A percentile compares a stretch with the other conserved stretches of the same genome.
Conservation (phyloP, 1,139 yeast genomes). For the Pichia sp. region DNA sequence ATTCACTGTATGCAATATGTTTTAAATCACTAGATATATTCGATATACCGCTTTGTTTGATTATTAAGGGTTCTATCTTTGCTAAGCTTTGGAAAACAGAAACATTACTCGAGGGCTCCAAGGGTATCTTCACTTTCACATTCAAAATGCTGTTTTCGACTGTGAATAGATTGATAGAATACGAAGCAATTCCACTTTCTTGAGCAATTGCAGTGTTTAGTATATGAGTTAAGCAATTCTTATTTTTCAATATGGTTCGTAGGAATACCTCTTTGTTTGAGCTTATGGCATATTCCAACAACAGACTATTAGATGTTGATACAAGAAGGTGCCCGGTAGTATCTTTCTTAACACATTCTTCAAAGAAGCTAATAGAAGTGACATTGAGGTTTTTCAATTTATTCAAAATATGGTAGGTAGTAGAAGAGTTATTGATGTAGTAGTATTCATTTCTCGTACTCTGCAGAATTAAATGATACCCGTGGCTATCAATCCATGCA, state of each 20-base stretch:
- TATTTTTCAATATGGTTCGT: conserved; percentile 36
- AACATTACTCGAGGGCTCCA: conserved; percentile 7
- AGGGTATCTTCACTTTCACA: conserved; percentile 9
- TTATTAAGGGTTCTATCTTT: conserved; percentile 18
- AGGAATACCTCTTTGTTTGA: conserved; percentile 38
- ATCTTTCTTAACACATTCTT: conserved; percentile 32
- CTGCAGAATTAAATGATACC: conserved; percentile 45
- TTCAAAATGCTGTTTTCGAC: not conserved
- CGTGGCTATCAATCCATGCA: conserved; percentile 46
- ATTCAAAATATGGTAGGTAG: conserved; percentile 36
- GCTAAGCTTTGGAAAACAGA: conserved; percentile 17
- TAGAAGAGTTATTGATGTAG: conserved; percentile 38
- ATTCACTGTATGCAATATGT: not conserved
- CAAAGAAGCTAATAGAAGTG: conserved; percentile 42
- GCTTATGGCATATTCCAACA: conserved; percentile 45
- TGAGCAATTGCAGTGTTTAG: not conserved
- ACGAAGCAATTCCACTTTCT: conserved; percentile 3
- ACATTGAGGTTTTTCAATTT: conserved; percentile 41
- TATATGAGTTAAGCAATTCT: conserved; percentile 15
- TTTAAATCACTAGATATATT: not conserved
- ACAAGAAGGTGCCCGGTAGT: conserved; percentile 46
- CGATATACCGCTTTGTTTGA: not conserved
- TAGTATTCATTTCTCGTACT: conserved; percentile 43
- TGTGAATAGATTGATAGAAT: conserved; percentile 4
- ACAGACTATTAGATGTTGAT: conserved; percentile 42